Evolutionary conservation across 768 basidiomycete species (phyloP), one percentile per base, ranked within the genome.

Genomic region (Rhodosporidiobolus sp.): DNA sequence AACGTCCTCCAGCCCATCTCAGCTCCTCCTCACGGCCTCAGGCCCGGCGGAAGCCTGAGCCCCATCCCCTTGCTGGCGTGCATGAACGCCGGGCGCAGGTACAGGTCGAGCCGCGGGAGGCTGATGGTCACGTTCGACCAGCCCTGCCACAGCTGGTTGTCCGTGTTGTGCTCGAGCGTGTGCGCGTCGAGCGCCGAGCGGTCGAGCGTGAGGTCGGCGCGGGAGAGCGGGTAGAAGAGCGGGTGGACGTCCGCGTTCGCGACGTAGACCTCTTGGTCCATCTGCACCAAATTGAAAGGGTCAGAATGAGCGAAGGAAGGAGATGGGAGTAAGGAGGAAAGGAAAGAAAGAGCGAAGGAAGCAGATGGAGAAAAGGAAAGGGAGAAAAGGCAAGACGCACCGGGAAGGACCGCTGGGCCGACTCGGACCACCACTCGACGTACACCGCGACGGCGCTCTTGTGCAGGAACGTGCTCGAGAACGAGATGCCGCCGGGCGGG

Each of bases 381-480:
- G 38, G 57, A 22, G 5, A n/a, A 4, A 56, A 34, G 32, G 19
- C 26, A 49, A 49, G 19, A 49, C 57, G 57, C 12, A 58, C 57
- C n/a, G 57, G 57, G 38, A 58, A 58, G 10, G 57, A 58, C 19
- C 57, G 34, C 34, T 22, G 14, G 4, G 38, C 7, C 35, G 3
- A 7, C 35, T 58, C 38, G 6, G 10, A 24, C 57, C 57, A 58
- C 57, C 57, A 58, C 57, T 58, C 57, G 5, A 26, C 57, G 26
- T 58, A 58, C 12, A 58, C 43, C 38, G 57, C 57, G 4, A 26
- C 57, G 12, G 57, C 34, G 3, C 10, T 10, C 35, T 43, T 58
- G 35, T 26, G 57, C 34, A 58, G 26, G 38, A 58, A 58, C 35
- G 57, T 38, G n/a, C 57, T 58, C 57, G 57, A 58, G 57, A 58